Conservation (phyloP, 768 basidiomycete species). For the Russula virescens region DNA sequence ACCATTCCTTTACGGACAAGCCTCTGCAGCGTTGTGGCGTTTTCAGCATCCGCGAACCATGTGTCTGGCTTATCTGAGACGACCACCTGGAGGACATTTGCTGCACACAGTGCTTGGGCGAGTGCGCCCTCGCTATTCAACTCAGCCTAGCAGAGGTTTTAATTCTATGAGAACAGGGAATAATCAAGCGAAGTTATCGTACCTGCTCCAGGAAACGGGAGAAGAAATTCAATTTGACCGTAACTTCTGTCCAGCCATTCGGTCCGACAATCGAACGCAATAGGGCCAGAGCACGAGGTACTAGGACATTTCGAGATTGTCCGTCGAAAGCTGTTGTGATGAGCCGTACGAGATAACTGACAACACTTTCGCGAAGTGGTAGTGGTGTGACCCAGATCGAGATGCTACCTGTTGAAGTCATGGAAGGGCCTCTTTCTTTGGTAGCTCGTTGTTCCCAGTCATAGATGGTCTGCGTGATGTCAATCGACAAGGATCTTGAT, state of each 20-base stretch:
- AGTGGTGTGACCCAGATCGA: constrained; percentile 67
- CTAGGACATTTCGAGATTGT: constrained; percentile 38
- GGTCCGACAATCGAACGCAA: constrained; percentile 77
- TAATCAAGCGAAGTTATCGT: constrained; percentile 25
- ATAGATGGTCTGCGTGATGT: constrained; percentile 87
- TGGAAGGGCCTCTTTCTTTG: constrained; percentile 18
- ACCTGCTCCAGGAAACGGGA: constrained; percentile 79
- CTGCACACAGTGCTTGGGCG: constrained; percentile 67
- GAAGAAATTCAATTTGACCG: constrained; percentile 88
- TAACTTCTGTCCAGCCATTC: constrained; percentile 85
- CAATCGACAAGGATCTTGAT: constrained; percentile 80
- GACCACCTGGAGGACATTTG: constrained; percentile 85
- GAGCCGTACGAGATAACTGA: constrained; percentile 92
- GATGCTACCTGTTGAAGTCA: neutral
- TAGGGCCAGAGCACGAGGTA: constrained; percentile 58
- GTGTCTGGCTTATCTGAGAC: constrained; percentile 73
- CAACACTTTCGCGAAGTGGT: constrained; percentile 80
- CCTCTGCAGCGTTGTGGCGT: constrained; percentile 68
- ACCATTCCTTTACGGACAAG: constrained; percentile 84
- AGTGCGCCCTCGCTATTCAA: constrained; percentile 60
- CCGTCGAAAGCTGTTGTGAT: constrained; percentile 63
- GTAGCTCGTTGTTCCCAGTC: constrained; percentile 80
- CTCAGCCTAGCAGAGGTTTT: constrained; percentile 50
- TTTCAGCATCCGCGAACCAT: constrained; percentile 63
- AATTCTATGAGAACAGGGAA: neutral